Conservation (phyloP, 805 yeast species). For the Lachancea cidri region DNA sequence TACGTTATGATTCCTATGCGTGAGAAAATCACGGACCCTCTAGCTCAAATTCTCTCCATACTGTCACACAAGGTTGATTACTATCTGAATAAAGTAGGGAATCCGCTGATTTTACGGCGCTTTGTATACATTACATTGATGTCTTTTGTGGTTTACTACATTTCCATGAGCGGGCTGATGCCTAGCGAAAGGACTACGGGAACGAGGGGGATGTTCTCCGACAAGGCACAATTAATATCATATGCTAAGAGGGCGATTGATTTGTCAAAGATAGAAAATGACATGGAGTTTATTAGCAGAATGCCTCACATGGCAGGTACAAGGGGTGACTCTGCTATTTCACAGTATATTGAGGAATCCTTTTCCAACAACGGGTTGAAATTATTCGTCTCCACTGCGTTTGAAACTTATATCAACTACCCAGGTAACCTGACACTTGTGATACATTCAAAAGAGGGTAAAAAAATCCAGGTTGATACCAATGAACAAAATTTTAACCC, state of each 20-base stretch:
- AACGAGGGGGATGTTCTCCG: conserved; percentile 56
- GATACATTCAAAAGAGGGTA: conserved; percentile 22
- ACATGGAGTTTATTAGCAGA: conserved; percentile 65
- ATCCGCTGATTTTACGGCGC: conserved; percentile 78
- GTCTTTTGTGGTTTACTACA: conserved; percentile 50
- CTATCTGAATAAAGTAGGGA: conserved; percentile 62
- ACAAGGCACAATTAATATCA: conserved; percentile 46
- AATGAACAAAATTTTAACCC: conserved; percentile 56
- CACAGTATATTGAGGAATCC: conserved; percentile 56
- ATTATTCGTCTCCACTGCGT: conserved; percentile 37
- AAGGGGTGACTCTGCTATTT: conserved; percentile 71
- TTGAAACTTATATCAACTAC: conserved; percentile 57
- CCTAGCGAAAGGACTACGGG: conserved; percentile 39
- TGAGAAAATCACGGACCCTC: conserved; percentile 42
- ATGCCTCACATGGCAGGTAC: conserved; percentile 90
- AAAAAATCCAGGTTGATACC: conserved; percentile 25
- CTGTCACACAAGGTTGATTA: conserved; percentile 46
- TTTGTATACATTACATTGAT: conserved; percentile 64
- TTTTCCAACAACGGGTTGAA: conserved; percentile 55
- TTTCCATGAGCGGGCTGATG: conserved; percentile 53
- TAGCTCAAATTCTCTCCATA: conserved; percentile 35
- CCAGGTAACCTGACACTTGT: conserved; percentile 40
- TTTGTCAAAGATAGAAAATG: conserved; percentile 52
- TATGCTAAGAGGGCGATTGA: conserved; percentile 51
- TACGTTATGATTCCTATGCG: conserved; percentile 37